Conservation (phyloP, 23 red algal species). For the Gracilaria vermiculophylla region DNA sequence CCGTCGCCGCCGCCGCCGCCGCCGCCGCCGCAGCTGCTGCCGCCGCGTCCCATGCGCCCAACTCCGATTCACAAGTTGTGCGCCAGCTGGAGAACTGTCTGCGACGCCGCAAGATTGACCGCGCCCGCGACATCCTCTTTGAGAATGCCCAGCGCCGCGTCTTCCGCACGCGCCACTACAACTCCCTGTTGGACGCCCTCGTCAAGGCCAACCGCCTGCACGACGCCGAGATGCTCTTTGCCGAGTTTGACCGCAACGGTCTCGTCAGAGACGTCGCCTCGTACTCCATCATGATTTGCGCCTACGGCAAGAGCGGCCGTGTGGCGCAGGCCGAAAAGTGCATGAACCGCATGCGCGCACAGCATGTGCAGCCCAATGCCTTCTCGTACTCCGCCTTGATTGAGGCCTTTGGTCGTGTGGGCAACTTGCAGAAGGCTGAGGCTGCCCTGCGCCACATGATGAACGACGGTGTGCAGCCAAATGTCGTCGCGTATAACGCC, state of each 20-base stretch:
- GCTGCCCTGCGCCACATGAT: slow-evolving; percentile 68
- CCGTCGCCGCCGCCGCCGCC: background rate
- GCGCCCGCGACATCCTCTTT: slow-evolving; percentile 45
- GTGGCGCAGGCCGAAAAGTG: slow-evolving; percentile 51
- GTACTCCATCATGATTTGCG: slow-evolving; percentile 84
- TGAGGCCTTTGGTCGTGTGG: slow-evolving; percentile 79
- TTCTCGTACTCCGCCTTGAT: slow-evolving; percentile 95
- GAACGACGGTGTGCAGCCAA: slow-evolving; percentile 61
- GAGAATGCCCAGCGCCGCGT: background rate
- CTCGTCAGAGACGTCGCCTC: slow-evolving; percentile 72
- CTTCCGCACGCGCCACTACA: slow-evolving; percentile 62
- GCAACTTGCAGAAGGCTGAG: slow-evolving; percentile 65
- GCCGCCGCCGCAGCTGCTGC: background rate
- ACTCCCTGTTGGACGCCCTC: slow-evolving; percentile 72
- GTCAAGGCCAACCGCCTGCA: slow-evolving; percentile 65
- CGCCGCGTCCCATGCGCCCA: too few species aligned
- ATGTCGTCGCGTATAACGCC: slow-evolving; percentile 97
- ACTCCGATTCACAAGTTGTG: slow-evolving; percentile 23
- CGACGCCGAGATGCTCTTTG: slow-evolving; percentile 67
- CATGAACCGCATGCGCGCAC: slow-evolving; percentile 57
- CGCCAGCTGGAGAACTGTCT: slow-evolving; percentile 69
- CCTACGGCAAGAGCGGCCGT: slow-evolving; percentile 70
- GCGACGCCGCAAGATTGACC: slow-evolving; percentile 49
- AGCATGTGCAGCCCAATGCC: slow-evolving; percentile 80
- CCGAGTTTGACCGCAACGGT: slow-evolving; percentile 20